Percentiles rank a stretch among this genome's conserved stretches.
Evolutionary conservation across 441 rosid genomes (phyloP).

Genomic region (Gossypium lobatum): DNA sequence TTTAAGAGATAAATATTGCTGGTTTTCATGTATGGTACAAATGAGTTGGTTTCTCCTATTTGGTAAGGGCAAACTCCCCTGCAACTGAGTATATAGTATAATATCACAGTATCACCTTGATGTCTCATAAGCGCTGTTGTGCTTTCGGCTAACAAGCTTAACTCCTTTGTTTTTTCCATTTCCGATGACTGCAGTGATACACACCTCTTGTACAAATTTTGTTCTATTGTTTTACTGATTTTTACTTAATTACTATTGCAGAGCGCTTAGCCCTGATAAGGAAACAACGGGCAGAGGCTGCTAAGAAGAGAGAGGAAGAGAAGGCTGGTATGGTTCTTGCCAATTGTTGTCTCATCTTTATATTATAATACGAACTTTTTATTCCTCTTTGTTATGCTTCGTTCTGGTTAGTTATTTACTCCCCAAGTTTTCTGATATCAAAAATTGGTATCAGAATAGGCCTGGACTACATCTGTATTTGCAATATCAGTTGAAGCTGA

Average conservation of each 20-base stretch:
- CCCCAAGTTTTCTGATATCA: neutral
- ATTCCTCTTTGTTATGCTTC: neutral
- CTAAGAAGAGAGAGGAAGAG: conserved; percentile 91
- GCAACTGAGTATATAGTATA: neutral
- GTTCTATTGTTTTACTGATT: neutral
- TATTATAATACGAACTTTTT: neutral
- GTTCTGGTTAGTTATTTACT: neutral
- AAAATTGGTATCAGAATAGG: neutral
- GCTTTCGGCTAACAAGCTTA: neutral
- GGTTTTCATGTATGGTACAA: neutral
- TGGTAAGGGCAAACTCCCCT: too few relatives aligned
- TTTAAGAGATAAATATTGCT: too few relatives aligned
- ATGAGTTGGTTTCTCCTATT: too few relatives aligned
- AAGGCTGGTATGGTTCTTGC: conserved; percentile 56
- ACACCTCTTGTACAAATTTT: neutral
- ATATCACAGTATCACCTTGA: neutral
- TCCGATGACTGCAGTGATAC: neutral
- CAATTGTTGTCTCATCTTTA: too few relatives aligned
- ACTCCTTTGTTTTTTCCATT: neutral
- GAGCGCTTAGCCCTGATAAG: conserved; percentile 83
- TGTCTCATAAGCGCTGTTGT: neutral
- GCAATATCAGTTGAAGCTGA: conserved; percentile 8
- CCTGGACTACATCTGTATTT: neutral
- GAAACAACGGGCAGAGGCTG: conserved; percentile 86
- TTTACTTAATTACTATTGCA: conserved; percentile 24